A percentile compares a stretch with the other conserved stretches of the same genome.
Conservation (phyloP, 371 early-diverging fungal species). For the Mortierella sp. region DNA sequence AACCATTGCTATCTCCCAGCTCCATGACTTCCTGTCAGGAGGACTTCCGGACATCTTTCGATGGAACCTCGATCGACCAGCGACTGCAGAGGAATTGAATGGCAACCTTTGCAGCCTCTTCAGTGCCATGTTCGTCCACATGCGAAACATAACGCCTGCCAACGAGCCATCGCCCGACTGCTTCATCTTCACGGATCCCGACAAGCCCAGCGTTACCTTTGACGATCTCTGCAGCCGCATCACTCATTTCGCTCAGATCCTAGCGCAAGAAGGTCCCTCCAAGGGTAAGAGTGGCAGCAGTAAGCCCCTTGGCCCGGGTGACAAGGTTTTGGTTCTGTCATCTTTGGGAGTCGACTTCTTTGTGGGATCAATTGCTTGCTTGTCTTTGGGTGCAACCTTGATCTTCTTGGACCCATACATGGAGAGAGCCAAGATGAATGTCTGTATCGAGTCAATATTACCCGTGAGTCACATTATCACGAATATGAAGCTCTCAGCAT, state of each 20-base stretch:
- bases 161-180: slow-evolving; percentile 47
- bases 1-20: slow-evolving; percentile 47
- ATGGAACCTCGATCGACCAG: slow-evolving; percentile 45
- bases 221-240: slow-evolving; percentile 52
- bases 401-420: slow-evolving; percentile 49
- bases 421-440: slow-evolving; percentile 54
- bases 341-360: slow-evolving; percentile 53
- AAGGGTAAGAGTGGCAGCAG: slow-evolving; percentile 12
- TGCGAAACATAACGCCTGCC: slow-evolving; percentile 26
- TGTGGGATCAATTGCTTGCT: slow-evolving; percentile 46
- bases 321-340: slow-evolving; percentile 44
- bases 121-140: slow-evolving; percentile 49
- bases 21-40: slow-evolving; percentile 49
- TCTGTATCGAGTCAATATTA: slow-evolving; percentile 52
- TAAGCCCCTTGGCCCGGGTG: slow-evolving; percentile 31
- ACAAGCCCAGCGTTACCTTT: slow-evolving; percentile 44
- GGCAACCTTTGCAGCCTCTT: slow-evolving; percentile 50
- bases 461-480: slow-evolving; percentile 51
- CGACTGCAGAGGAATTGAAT: slow-evolving; percentile 46
- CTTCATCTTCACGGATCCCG: slow-evolving; percentile 49
- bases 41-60: slow-evolving; percentile 51
- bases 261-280: slow-evolving; percentile 26
- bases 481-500: slow-evolving; percentile 48
- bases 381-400: slow-evolving; percentile 45
- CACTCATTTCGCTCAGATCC: slow-evolving; percentile 43